A percentile compares a stretch with the other conserved stretches of the same genome.
These are phyloP conservation scores for Silene uniflora DNA, from an alignment of 148 eudicot genomes.

Conservation along the genomic window DNA sequence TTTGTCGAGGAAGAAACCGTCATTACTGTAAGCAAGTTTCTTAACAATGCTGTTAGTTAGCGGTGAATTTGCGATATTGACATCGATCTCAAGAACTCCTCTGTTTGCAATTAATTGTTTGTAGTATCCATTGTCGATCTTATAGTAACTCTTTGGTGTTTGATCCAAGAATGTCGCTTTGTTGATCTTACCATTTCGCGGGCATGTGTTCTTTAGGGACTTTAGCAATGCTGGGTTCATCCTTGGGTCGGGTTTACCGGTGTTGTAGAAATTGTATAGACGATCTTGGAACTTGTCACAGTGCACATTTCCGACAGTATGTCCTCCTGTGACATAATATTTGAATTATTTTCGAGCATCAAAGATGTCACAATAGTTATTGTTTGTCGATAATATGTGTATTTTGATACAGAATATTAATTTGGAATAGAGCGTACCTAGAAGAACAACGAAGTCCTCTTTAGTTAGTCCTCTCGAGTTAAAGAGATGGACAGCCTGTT, in stretches of 20 bases:
- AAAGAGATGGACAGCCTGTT: constrained; percentile 17
- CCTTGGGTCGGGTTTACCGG: constrained; percentile 33
- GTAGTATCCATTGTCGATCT: constrained; percentile 48
- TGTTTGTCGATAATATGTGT: background rate
- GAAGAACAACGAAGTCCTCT: constrained; percentile 20
- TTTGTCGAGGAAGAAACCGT: constrained; percentile 33
- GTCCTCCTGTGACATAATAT: constrained; percentile 24
- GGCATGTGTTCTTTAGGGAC: constrained; percentile 26
- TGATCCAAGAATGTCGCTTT: constrained; percentile 36
- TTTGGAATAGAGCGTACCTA: constrained; percentile 8
- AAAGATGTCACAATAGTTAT: too few species aligned
- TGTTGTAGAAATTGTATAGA: constrained; percentile 50
- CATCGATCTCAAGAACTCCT: constrained; percentile 51
- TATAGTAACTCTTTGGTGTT: constrained; percentile 30
- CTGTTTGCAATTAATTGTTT: constrained; percentile 34
- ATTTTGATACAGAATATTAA: background rate
- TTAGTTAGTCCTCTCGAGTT: constrained; percentile 15
- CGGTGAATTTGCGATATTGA: constrained; percentile 41
- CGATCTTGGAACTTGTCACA: constrained; percentile 42
- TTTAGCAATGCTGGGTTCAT: constrained; percentile 20
- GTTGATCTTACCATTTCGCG: constrained; percentile 14
- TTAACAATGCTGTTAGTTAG: constrained; percentile 36
- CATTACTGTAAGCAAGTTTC: constrained; percentile 29
- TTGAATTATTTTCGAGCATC: too few species aligned
- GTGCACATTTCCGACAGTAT: constrained; percentile 48